Conservation (phyloP, 306 rosid species). For the Vigna reflexopilosa region DNA sequence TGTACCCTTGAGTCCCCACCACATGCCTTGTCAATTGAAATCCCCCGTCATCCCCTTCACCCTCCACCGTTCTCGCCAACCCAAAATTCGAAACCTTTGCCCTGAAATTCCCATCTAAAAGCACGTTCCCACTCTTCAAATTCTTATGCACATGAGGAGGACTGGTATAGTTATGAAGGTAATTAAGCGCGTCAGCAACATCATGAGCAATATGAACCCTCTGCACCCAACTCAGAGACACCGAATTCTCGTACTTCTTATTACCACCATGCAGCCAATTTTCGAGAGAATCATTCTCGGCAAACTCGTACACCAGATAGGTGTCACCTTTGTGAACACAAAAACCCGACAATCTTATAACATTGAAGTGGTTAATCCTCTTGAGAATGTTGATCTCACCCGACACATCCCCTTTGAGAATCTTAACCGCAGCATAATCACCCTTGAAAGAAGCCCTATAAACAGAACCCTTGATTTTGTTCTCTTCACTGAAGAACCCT, state of each 20-base stretch:
- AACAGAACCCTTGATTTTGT: conserved; percentile 65
- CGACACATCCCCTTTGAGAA: conserved; percentile 69
- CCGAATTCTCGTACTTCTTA: conserved; percentile 9
- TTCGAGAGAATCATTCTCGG: conserved; percentile 61
- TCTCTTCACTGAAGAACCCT: conserved; percentile 55
- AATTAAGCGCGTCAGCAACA: conserved; percentile 71
- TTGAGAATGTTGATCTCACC: conserved; percentile 69
- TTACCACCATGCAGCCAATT: conserved; percentile 53
- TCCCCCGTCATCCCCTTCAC: conserved; percentile 46
- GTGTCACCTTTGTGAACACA: conserved; percentile 69
- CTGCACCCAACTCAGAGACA: conserved; percentile 61
- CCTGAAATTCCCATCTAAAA: conserved; percentile 62
- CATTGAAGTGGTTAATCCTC: conserved; percentile 72
- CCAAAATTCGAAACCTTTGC: conserved; percentile 75
- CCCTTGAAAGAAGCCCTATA: conserved; percentile 69
- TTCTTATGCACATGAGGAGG: conserved; percentile 76
- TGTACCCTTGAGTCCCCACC: conserved; percentile 80
- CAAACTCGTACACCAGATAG: conserved; percentile 78
- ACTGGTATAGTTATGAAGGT: conserved; percentile 68
- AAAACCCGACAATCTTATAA: conserved; percentile 77
- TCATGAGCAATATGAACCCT: conserved; percentile 79
- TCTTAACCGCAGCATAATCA: conserved; percentile 78
- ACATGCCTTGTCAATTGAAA: conserved; percentile 77
- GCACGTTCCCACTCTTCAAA: conserved; percentile 67
- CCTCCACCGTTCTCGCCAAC: conserved; percentile 60